These are phyloP conservation scores for Sarocladium strictum DNA, from an alignment of 2,329 filamentous ascomycete genomes.

Conservation along the genomic window DNA sequence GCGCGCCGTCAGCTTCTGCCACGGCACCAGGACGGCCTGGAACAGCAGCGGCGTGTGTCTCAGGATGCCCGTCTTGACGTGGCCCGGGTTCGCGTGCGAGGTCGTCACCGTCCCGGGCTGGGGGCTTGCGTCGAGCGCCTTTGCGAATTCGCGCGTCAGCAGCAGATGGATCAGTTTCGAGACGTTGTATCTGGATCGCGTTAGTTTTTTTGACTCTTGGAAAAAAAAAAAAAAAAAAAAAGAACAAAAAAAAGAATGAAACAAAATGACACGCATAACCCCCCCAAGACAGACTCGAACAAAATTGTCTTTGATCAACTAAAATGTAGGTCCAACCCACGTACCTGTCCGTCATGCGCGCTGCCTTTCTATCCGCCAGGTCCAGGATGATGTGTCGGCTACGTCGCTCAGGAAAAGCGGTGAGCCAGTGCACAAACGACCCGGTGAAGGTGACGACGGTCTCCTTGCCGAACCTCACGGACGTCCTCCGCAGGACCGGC, in stretches of 20 bases:
- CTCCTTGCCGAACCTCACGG: slow-evolving; percentile 13
- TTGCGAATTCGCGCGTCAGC: neutral
- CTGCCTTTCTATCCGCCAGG: neutral
- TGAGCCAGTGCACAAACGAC: neutral
- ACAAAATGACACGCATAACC: too few relatives aligned
- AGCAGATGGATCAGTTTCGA: neutral
- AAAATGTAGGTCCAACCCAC: neutral
- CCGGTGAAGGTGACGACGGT: neutral
- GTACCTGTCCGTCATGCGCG: neutral
- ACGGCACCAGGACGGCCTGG: slow-evolving; percentile 15
- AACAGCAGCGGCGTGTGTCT: neutral
- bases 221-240: too few relatives aligned
- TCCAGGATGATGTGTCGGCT: neutral
- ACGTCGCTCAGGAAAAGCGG: neutral
- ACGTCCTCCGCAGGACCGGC: slow-evolving; percentile 42
- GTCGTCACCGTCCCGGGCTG: neutral
- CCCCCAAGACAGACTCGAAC: too few relatives aligned
- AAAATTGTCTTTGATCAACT: too few relatives aligned
- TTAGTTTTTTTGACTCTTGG: too few relatives aligned
- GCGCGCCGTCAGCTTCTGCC: slow-evolving; percentile 12
- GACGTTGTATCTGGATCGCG: neutral
- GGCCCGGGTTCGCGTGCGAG: neutral
- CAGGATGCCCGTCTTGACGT: too few relatives aligned
- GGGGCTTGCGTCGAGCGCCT: neutral
- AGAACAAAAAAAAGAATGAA: too few relatives aligned